Conservation (phyloP, 139 green algal genomes). For the Closterium sp. region DNA sequence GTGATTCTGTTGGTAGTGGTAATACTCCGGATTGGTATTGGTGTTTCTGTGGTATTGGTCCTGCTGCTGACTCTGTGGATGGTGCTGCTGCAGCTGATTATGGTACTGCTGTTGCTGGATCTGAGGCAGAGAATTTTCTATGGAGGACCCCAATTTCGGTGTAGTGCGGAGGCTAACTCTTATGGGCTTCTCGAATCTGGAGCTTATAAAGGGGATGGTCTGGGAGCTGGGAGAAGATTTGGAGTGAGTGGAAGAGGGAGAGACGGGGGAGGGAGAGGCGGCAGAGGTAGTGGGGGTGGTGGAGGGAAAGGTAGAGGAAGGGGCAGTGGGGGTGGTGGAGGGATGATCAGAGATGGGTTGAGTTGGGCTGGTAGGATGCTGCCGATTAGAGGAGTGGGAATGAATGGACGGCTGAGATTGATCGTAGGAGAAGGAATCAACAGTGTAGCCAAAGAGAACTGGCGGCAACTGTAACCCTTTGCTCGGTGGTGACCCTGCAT, state of each 20-base stretch:
- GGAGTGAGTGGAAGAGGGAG: background rate
- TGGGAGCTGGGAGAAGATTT: background rate
- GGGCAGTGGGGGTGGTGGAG: too few species aligned
- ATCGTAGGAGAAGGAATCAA: background rate
- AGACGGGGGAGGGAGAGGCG: too few species aligned
- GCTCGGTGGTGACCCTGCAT: background rate
- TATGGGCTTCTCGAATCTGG: background rate
- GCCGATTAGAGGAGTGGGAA: background rate
- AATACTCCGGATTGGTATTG: background rate
- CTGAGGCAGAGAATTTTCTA: background rate
- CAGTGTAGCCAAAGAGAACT: background rate
- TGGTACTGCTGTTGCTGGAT: background rate
- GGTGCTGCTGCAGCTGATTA: background rate
- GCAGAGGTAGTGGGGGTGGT: too few species aligned
- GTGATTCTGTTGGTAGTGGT: background rate
- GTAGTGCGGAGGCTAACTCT: background rate
- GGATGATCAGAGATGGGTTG: too few species aligned
- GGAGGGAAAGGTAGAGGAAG: too few species aligned
- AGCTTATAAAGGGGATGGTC: background rate
- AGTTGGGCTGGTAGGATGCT: too few species aligned
- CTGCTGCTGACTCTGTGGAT: too few species aligned
- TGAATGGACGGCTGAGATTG: background rate
- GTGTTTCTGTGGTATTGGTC: background rate
- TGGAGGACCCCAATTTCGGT: background rate
- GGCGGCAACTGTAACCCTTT: background rate